A percentile compares a stretch with the other conserved stretches of the same genome.
These are phyloP conservation scores for Raffaelea deltoideospora DNA, from an alignment of 2,329 filamentous ascomycete species.

Conservation along the genomic window DNA sequence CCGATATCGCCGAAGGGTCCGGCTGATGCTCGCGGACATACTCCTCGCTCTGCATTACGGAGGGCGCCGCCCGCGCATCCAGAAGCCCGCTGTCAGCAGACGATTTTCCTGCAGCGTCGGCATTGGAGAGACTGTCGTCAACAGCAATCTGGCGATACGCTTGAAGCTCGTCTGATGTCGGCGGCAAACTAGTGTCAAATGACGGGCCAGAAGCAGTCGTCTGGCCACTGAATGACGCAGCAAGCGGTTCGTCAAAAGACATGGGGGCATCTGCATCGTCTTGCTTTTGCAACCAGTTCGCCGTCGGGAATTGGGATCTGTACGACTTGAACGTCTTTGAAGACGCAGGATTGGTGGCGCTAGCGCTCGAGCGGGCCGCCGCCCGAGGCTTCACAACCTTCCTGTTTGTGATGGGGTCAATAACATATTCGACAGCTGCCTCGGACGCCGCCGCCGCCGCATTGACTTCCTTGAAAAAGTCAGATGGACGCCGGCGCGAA, in stretches of 20 bases:
- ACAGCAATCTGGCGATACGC: constrained; percentile 14
- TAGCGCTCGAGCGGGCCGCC: too few species aligned
- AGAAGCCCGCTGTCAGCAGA: background rate
- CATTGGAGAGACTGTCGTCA: background rate
- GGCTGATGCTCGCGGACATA: constrained; percentile 16
- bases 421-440: constrained; percentile 22
- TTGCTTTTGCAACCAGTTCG: constrained; percentile 5
- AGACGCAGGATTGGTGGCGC: too few species aligned
- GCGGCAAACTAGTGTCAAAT: constrained; percentile 3
- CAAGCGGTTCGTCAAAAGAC: constrained; percentile 13
- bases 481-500: constrained; percentile 9
- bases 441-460: too few species aligned
- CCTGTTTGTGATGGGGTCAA: constrained; percentile 46
- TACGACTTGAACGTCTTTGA: constrained; percentile 13
- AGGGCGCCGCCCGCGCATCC: too few species aligned
- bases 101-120: background rate
- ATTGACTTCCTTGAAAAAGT: constrained; percentile 3
- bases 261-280: constrained; percentile 10
- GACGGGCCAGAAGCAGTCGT: too few species aligned
- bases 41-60: constrained; percentile 13
- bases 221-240: background rate
- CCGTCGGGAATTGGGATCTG: constrained; percentile 16
- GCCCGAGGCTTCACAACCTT: too few species aligned
- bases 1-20: background rate
- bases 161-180: constrained; percentile 16